A percentile compares a stretch with the other conserved stretches of the same genome.
These are phyloP conservation scores for Niebla homalea DNA, from an alignment of 495 filamentous ascomycete genomes.

Conservation along the genomic window DNA sequence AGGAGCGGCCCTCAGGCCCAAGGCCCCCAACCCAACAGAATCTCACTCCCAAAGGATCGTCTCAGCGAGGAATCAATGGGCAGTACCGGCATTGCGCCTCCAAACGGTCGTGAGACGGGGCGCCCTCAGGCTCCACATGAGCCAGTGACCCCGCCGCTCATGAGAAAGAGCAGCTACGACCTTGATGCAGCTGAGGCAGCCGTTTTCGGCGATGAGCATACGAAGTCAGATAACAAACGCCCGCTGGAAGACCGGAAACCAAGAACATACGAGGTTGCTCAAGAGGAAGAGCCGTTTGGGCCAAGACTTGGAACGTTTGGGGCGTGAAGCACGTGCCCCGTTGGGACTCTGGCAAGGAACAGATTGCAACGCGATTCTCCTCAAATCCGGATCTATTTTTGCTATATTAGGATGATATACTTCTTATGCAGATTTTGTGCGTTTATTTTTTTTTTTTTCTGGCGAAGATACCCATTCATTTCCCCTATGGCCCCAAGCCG, in stretches of 20 bases:
- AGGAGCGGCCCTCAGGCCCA: constrained; percentile 36
- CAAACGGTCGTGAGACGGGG: constrained; percentile 20
- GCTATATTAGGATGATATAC: not conserved
- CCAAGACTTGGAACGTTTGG: constrained; percentile 4
- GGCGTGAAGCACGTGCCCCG: not conserved
- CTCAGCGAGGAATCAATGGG: too few relatives aligned
- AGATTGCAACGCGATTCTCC: not conserved
- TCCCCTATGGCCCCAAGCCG: too few relatives aligned
- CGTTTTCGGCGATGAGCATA: constrained; percentile 39
- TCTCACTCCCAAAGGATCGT: constrained; percentile 26
- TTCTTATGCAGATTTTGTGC: not conserved
- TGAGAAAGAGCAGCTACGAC: constrained; percentile 56
- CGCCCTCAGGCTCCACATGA: too few relatives aligned
- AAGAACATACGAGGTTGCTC: not conserved
- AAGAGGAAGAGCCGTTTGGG: constrained; percentile 17
- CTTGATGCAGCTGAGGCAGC: constrained; percentile 51
- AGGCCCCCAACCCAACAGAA: constrained; percentile 29
- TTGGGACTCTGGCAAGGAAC: not conserved
- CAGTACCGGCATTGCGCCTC: too few relatives aligned
- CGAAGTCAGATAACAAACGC: not conserved
- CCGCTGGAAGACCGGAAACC: not conserved
- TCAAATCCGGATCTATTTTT: too few relatives aligned
- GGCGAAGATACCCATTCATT: constrained; percentile 12
- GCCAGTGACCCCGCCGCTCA: constrained; percentile 56
- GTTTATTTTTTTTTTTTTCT: not conserved